Base-by-base conservation (phyloP, 371 early-diverging fungal species). In the Phascolomyces articulosus region DNA sequence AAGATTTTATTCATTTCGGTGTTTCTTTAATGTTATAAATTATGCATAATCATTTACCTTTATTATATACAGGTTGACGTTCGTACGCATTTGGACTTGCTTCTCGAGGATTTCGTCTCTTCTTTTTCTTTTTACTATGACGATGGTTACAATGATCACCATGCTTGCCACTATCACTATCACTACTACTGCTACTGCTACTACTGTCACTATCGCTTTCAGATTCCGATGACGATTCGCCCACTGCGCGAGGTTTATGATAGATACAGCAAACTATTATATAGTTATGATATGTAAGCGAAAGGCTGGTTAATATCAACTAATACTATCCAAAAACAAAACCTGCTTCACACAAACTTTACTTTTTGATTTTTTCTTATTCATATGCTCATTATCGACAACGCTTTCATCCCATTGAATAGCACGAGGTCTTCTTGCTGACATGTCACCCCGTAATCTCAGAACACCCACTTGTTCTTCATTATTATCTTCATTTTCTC, bases 321-420 rank as follows among this genome's bases (percentile, higher is more conserved):
- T n/a, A n/a, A n/a, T n/a, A n/a, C n/a, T n/a, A n/a, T n/a, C n/a
- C n/a, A n/a, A n/a, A n/a, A n/a, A n/a, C n/a, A n/a, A n/a, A n/a
- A n/a, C n/a, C n/a, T n/a, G n/a, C n/a, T n/a, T n/a, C n/a, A n/a
- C n/a, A n/a, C n/a, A n/a, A n/a, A n/a, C n/a, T n/a, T n/a, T 44
- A 93, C 93, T 84, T 70, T 96, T 96, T 55, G 91, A 89, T 63
- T 89, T 93, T 74, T 96, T 96, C 68, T 81, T 87, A 51, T 84
- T 82, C 82, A 95, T 71, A 29, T 88, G 84, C 71, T 96, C 96
- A 73, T 96, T 96, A 71, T 96, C 95, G 28, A 96, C 82, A 0
- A 94, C 95, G 53, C 76, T 85, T 34, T 87, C 89, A 54, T 89
- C 90, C 96, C 96, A 96, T 55, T 85, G 88, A 58, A 95, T 90